Percentiles rank a stretch among this genome's conserved stretches.
phyloP scores from a whole-genome alignment of 495 filamentous ascomycete species.

The Penicillium manginii region DNA sequence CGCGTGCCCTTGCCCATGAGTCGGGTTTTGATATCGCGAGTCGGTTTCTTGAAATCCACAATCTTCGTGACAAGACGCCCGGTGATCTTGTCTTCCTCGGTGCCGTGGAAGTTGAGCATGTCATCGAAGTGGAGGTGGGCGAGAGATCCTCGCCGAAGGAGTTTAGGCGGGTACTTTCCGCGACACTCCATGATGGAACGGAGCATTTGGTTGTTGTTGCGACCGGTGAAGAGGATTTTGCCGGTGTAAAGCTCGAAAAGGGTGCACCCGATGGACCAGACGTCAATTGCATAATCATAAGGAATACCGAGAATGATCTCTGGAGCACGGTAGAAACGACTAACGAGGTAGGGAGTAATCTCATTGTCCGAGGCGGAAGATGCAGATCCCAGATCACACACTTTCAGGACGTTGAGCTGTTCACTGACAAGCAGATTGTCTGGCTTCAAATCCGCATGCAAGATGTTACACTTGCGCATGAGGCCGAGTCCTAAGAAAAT shows the following conservation, averaged over 20 bases:
- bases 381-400: conserved; percentile 94
- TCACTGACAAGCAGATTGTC: conserved; percentile 96
- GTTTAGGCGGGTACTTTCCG: conserved; percentile 86
- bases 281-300: conserved; percentile 91
- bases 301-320: conserved; percentile 96
- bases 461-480: conserved; percentile 86
- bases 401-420: conserved; percentile 80
- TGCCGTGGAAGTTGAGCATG: conserved; percentile 80
- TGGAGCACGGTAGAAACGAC: conserved; percentile 94
- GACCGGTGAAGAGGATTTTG: conserved; percentile 93
- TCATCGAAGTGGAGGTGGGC: conserved; percentile 83
- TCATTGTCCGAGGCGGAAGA: conserved; percentile 88
- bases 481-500: conserved; percentile 88
- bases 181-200: conserved; percentile 94
- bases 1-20: conserved; percentile 73
- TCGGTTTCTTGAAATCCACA: conserved; percentile 76
- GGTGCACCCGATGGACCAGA: conserved; percentile 97
- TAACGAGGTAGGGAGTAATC: conserved; percentile 91
- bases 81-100: conserved; percentile 82
- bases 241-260: conserved; percentile 96
- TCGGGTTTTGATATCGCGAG: conserved; percentile 77
- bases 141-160: conserved; percentile 78
- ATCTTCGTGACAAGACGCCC: conserved; percentile 75
- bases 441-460: conserved; percentile 95
- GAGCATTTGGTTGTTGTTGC: conserved; percentile 98